A percentile compares a stretch with the other conserved stretches of the same genome.
These are phyloP conservation scores for Laguncularia racemosa DNA, from an alignment of 345 rosid species.

Conservation along the genomic window DNA sequence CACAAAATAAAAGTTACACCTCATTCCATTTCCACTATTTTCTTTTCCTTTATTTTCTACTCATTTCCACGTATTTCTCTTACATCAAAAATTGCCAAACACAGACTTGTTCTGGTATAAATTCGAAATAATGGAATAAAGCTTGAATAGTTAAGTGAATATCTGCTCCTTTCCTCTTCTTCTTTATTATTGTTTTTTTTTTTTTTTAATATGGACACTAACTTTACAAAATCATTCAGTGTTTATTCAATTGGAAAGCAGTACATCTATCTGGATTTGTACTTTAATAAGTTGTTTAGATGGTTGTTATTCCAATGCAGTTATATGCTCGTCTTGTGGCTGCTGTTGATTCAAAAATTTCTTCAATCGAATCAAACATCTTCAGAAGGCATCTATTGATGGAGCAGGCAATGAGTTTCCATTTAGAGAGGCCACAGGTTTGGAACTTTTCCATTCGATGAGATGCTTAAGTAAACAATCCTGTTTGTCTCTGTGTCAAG, in stretches of 20 bases:
- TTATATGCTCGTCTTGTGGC: conserved; percentile 50
- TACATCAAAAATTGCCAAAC: too few species aligned
- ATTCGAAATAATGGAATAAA: too few species aligned
- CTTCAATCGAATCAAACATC: conserved; percentile 45
- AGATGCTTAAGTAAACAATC: not conserved
- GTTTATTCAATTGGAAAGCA: too few species aligned
- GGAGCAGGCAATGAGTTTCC: conserved; percentile 58
- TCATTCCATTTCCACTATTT: too few species aligned
- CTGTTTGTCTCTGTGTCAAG: not conserved
- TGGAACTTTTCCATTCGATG: not conserved
- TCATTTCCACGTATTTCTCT: too few species aligned
- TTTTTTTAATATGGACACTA: not conserved
- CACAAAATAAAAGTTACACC: too few species aligned
- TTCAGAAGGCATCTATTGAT: conserved; percentile 35
- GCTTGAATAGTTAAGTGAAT: not conserved
- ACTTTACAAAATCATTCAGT: too few species aligned
- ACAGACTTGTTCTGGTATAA: too few species aligned
- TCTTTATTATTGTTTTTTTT: too few species aligned
- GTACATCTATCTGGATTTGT: too few species aligned
- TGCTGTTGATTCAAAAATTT: conserved; percentile 66
- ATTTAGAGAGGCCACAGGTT: conserved; percentile 84
- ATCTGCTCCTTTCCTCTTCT: too few species aligned
- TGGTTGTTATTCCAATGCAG: conserved; percentile 24
- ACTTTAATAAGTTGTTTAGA: not conserved
- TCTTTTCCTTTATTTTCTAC: too few species aligned